Evolutionary conservation across 805 yeast genomes (phyloP), one percentile per base, ranked within the genome.

Genomic region (Lipomyces kockii): DNA sequence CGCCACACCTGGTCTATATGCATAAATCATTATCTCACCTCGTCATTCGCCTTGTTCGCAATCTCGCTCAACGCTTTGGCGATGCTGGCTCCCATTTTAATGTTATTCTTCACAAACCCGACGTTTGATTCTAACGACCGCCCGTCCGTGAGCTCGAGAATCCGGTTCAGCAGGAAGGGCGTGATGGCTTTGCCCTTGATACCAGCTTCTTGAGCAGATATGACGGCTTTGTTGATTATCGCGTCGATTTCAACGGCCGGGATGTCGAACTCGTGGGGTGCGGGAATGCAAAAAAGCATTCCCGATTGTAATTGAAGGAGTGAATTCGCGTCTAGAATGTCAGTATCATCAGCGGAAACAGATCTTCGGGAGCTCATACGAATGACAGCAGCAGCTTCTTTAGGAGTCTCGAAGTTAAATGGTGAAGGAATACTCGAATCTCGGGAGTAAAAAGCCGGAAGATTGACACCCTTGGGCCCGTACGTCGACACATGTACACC

Each of bases 381-480:
- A 17, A 92, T 82, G 55, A 89, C 81, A 6, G 77, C 73, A 0
- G 97, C 97, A 0, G 94, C 92, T 22, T 85, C 84, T 2, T 68
- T 67, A 62, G 86, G 83, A 3, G 80, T 71, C n/a, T 76, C 72
- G 72, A 91, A 87, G 29, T 83, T 81, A 75, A 85, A 89, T 0
- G 96, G 96, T 0, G 95, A 89, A 60, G 72, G 71, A 3, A 88
- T 85, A 0, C 94, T 93, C 0, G 96, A 89, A 68, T 89, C 90
- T 57, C 91, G 80, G 27, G 90, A 84, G 77, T 89, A 92, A 73
- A 92, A 92, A 0, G 97, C 97, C 0, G 97, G 97, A 27, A 92
- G 81, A 46, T 82, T 80, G 2, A 84, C 78, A 0, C 86, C 86
- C 12, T 72, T 72, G 6, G 85, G 84, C 14, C 88, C 87, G 67